phyloP scores from a whole-genome alignment of 306 rosid species.

The Vigna trinervia region DNA sequence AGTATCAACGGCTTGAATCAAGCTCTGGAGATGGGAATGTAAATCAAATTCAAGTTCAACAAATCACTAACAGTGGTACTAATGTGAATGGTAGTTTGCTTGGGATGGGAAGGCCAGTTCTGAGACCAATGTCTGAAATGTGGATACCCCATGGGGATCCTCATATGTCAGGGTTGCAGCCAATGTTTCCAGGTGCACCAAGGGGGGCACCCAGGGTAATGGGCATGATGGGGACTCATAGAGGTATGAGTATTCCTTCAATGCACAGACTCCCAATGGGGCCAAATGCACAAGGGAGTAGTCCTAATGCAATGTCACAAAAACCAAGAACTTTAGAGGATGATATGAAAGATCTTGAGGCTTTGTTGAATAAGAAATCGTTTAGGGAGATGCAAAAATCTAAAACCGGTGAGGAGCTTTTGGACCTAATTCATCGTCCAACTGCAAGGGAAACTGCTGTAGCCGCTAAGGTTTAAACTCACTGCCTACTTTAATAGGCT shows the following conservation, averaged over 20 bases:
- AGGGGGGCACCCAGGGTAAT: constrained; percentile 68
- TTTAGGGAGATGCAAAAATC: constrained; percentile 83
- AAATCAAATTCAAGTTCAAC: constrained; percentile 62
- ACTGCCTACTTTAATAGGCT: constrained; percentile 22
- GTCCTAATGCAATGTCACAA: constrained; percentile 57
- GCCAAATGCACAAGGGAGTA: constrained; percentile 56
- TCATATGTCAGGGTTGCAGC: constrained; percentile 61
- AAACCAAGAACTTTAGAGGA: constrained; percentile 74
- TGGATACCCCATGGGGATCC: constrained; percentile 83
- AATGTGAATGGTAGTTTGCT: constrained; percentile 63
- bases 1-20: constrained; percentile 54
- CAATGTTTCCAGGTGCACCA: constrained; percentile 67
- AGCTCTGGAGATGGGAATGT: constrained; percentile 57
- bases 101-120: constrained; percentile 66
- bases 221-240: constrained; percentile 71
- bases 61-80: constrained; percentile 40
- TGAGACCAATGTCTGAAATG: constrained; percentile 71
- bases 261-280: constrained; percentile 74
- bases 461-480: constrained; percentile 82
- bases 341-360: constrained; percentile 90
- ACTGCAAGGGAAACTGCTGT: constrained; percentile 94
- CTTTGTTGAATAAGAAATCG: constrained; percentile 87
- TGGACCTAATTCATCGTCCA: constrained; percentile 95
- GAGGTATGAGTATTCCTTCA: constrained; percentile 71
- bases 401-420: constrained; percentile 92